A percentile compares a stretch with the other conserved stretches of the same genome.
Evolutionary conservation across 116 monocot species (phyloP).

Genomic region (Cymodocea nodosa): DNA sequence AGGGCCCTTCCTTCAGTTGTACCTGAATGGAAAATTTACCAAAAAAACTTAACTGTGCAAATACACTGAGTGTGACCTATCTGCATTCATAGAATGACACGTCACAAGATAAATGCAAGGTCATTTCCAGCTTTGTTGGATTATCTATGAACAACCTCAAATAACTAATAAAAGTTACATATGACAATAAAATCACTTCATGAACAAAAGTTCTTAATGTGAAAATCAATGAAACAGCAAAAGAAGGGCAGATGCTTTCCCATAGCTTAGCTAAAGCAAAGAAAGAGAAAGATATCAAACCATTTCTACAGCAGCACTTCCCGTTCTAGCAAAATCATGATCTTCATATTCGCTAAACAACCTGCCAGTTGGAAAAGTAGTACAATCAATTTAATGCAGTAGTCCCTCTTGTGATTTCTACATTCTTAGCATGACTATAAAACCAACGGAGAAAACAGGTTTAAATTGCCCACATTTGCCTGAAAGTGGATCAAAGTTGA

Average conservation of each 20-base stretch:
- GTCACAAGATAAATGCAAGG: too few relatives aligned
- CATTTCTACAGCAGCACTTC: slow-evolving; percentile 69
- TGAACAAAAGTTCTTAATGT: not conserved
- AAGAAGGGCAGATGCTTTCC: not conserved
- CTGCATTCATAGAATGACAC: too few relatives aligned
- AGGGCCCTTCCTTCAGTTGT: slow-evolving; percentile 80
- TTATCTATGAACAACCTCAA: too few relatives aligned
- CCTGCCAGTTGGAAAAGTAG: slow-evolving; percentile 21
- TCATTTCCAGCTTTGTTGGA: too few relatives aligned
- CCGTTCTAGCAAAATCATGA: slow-evolving; percentile 94
- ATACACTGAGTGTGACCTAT: too few relatives aligned
- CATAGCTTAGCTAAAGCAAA: not conserved
- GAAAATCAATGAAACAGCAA: not conserved
- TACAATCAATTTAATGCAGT: not conserved
- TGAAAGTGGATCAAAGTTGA: too few relatives aligned
- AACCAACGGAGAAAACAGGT: too few relatives aligned
- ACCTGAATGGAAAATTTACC: slow-evolving; percentile 29
- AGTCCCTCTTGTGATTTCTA: too few relatives aligned
- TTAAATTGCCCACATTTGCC: too few relatives aligned
- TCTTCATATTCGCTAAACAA: slow-evolving; percentile 65
- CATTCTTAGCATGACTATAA: too few relatives aligned
- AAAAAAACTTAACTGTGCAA: not conserved
- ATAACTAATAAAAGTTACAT: too few relatives aligned
- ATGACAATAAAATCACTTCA: too few relatives aligned
- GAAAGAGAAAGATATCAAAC: slow-evolving; percentile 18